Conservation (phyloP, 2,329 filamentous ascomycete species). For the Penicillium palitans region DNA sequence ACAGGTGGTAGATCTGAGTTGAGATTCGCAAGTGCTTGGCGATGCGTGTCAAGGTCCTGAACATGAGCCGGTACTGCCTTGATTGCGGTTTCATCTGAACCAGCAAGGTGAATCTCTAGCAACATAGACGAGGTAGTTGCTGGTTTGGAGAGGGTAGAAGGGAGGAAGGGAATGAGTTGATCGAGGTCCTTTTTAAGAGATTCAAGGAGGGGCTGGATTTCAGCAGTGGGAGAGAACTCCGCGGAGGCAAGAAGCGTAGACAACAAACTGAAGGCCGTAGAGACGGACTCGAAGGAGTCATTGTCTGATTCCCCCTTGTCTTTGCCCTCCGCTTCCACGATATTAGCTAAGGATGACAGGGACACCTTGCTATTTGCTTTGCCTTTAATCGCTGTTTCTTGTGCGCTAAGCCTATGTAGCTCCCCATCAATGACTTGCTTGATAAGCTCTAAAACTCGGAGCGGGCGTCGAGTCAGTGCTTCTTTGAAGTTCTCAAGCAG, state of each 20-base stretch:
- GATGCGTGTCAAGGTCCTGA: constrained; percentile 43
- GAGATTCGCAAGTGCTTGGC: constrained; percentile 43
- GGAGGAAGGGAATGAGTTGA: constrained; percentile 36
- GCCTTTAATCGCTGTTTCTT: constrained; percentile 3
- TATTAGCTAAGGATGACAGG: constrained; percentile 39
- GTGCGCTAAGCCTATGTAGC: constrained; percentile 18
- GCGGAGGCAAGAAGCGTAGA: constrained; percentile 46
- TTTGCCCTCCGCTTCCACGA: constrained; percentile 26
- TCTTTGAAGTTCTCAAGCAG: constrained; percentile 46
- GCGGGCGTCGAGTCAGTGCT: constrained; percentile 42
- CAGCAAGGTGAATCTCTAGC: constrained; percentile 42
- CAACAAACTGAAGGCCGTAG: constrained; percentile 44
- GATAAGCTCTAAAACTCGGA: constrained; percentile 43
- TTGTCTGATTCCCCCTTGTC: constrained; percentile 17
- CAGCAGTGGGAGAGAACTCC: constrained; percentile 37
- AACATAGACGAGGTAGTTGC: constrained; percentile 46
- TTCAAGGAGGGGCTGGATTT: constrained; percentile 32
- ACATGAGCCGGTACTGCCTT: constrained; percentile 28
- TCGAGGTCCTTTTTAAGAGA: constrained; percentile 40
- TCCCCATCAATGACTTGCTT: constrained; percentile 45
- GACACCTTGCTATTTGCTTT: constrained; percentile 28
- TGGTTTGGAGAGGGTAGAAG: constrained; percentile 36
- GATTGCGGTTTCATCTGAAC: constrained; percentile 25
- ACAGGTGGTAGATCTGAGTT: constrained; percentile 44
- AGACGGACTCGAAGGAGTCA: constrained; percentile 40